A percentile compares a stretch with the other conserved stretches of the same genome.
Evolutionary conservation across 345 rosid species (phyloP).

Genomic region (Eucalyptus globulus): DNA sequence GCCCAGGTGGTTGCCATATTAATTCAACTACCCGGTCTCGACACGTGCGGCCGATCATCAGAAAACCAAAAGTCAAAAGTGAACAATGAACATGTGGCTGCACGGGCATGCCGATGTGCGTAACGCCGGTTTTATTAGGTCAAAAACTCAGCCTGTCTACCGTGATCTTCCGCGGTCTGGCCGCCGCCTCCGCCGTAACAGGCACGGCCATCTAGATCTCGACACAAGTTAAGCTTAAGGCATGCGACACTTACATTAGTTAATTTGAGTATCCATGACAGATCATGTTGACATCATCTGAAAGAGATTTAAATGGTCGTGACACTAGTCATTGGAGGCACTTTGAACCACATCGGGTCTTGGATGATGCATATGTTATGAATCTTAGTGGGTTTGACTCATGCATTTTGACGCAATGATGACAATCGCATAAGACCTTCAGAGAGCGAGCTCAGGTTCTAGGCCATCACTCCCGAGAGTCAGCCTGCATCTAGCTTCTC

Average conservation of each 20-base stretch:
- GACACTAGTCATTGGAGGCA: background rate
- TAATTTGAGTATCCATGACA: background rate
- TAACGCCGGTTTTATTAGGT: background rate
- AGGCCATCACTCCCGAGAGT: background rate
- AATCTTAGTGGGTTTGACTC: background rate
- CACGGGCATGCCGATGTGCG: background rate
- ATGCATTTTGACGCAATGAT: background rate
- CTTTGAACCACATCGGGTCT: background rate
- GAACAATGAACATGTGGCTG: background rate
- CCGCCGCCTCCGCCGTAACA: background rate
- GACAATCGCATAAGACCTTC: background rate
- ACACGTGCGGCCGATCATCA: background rate
- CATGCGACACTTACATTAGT: background rate
- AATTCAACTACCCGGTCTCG: background rate
- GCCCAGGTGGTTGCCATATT: background rate
- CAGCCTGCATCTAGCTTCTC: background rate
- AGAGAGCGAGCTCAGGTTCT: background rate
- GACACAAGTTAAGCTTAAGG: background rate
- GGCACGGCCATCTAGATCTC: background rate
- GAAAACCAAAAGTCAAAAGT: background rate
- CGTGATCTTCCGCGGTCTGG: background rate
- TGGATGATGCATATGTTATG: background rate
- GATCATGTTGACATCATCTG: rapidly evolving
- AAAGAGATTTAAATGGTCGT: background rate
- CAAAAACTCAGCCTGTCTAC: background rate